phyloP scores from a whole-genome alignment of 805 yeast genomes.

The Suhomyces sp. region DNA sequence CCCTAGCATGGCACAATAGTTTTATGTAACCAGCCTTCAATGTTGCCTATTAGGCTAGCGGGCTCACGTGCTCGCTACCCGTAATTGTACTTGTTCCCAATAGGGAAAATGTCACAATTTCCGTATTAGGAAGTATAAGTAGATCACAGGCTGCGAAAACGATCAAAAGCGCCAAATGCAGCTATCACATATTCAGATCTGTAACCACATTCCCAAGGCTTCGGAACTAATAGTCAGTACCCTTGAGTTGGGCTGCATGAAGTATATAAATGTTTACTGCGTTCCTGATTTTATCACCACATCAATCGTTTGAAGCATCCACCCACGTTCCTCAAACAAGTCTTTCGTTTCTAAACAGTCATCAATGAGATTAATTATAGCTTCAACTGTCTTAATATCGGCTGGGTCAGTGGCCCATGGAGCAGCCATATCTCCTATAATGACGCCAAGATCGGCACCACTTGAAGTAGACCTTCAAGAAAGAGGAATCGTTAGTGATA shows the following conservation, averaged over 20 bases:
- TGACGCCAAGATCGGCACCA: conserved; percentile 9
- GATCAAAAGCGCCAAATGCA: neutral
- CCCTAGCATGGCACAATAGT: neutral
- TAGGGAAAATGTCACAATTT: neutral
- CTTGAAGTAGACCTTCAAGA: conserved; percentile 9
- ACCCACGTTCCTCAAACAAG: neutral
- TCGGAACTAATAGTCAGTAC: no score
- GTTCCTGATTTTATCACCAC: neutral
- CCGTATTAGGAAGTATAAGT: conserved; percentile 3
- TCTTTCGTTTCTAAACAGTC: neutral
- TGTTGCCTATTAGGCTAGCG: neutral
- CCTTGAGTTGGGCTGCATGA: no score
- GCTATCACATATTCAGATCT: neutral
- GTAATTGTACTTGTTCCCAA: neutral
- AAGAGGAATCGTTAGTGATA: conserved; percentile 1
- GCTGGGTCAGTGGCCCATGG: conserved; percentile 3
- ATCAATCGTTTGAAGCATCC: neutral
- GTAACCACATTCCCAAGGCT: neutral
- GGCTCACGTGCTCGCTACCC: neutral
- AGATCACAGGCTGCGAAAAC: neutral
- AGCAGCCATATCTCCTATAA: conserved; percentile 6
- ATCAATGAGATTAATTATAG: conserved; percentile 8
- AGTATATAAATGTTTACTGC: neutral
- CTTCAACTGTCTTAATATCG: conserved; percentile 4
- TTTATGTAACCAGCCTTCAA: neutral